phyloP scores from a whole-genome alignment of 2,329 filamentous ascomycete species.

The Pyricularia pennisetigena region DNA sequence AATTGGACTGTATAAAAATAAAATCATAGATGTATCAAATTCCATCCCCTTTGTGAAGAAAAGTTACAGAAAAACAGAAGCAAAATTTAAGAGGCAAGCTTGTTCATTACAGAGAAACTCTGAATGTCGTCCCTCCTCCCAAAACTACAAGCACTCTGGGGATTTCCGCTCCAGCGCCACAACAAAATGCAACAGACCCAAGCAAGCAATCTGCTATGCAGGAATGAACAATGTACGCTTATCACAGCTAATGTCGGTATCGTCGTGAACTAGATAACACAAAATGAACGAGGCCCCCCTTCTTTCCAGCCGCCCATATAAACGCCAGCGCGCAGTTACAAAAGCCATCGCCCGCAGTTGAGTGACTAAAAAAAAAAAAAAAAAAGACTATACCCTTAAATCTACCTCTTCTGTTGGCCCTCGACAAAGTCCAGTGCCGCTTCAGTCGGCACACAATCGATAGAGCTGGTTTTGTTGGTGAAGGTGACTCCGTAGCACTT shows the following conservation, averaged over 20 bases:
- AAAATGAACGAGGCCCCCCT: not conserved
- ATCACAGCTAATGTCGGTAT: conserved; percentile 1
- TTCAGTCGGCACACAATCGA: conserved; percentile 80
- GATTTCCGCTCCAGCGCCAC: not conserved
- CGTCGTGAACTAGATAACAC: not conserved
- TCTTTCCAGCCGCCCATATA: not conserved
- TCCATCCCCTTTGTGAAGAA: not conserved
- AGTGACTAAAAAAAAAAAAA: not conserved
- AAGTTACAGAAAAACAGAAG: not conserved
- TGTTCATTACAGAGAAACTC: too few relatives aligned
- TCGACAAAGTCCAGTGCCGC: conserved; percentile 92
- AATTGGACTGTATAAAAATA: not conserved
- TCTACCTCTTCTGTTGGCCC: conserved; percentile 46
- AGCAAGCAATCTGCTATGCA: not conserved
- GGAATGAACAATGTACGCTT: not conserved
- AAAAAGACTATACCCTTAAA: not conserved
- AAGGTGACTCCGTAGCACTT: conserved; percentile 97
- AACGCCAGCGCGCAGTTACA: not conserved
- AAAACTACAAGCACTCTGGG: too few relatives aligned
- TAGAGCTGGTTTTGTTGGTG: conserved; percentile 85
- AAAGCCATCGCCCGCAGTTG: not conserved
- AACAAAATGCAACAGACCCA: not conserved
- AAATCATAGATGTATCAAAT: not conserved
- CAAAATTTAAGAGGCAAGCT: not conserved
- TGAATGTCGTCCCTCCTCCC: not conserved